These are phyloP conservation scores for Begonia fuchsioides DNA, from an alignment of 306 rosid genomes.

Conservation along the genomic window DNA sequence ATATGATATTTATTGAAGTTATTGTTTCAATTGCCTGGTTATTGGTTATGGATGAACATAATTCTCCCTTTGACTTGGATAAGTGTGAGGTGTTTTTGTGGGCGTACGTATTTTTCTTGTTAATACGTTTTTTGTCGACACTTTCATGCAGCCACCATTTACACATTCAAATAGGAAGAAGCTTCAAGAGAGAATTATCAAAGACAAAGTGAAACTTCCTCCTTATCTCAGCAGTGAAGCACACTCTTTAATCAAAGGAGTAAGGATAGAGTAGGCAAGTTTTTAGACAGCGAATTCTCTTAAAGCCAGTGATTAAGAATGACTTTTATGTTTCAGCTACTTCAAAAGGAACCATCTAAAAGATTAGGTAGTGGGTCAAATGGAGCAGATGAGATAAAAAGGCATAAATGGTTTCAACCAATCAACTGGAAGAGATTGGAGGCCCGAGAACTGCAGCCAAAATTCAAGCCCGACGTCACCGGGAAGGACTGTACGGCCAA, in stretches of 20 bases:
- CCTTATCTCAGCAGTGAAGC: slow-evolving; percentile 59
- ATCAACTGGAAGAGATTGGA: slow-evolving; percentile 90
- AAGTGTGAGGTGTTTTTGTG: too few relatives aligned
- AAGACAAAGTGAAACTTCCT: slow-evolving; percentile 84
- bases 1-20: too few relatives aligned
- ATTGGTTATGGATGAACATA: too few relatives aligned
- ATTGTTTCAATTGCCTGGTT: too few relatives aligned
- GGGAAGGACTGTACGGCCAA: slow-evolving; percentile 81
- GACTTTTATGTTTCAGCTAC: slow-evolving; percentile 31
- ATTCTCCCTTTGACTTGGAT: too few relatives aligned
- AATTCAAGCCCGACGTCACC: slow-evolving; percentile 74
- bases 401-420: slow-evolving; percentile 68
- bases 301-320: too few relatives aligned
- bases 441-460: slow-evolving; percentile 61
- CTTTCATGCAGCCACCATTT: slow-evolving; percentile 63
- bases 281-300: too few relatives aligned
- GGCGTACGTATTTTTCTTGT: too few relatives aligned
- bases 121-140: too few relatives aligned
- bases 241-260: slow-evolving; percentile 92
- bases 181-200: slow-evolving; percentile 84
- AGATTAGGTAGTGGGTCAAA: slow-evolving; percentile 74
- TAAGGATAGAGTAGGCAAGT: slow-evolving; percentile 18
- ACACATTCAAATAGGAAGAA: slow-evolving; percentile 48
- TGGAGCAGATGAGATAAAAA: slow-evolving; percentile 63
- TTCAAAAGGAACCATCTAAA: slow-evolving; percentile 72